Base-by-base conservation (phyloP, 2,329 filamentous ascomycete species). In the Alternaria sp. region DNA sequence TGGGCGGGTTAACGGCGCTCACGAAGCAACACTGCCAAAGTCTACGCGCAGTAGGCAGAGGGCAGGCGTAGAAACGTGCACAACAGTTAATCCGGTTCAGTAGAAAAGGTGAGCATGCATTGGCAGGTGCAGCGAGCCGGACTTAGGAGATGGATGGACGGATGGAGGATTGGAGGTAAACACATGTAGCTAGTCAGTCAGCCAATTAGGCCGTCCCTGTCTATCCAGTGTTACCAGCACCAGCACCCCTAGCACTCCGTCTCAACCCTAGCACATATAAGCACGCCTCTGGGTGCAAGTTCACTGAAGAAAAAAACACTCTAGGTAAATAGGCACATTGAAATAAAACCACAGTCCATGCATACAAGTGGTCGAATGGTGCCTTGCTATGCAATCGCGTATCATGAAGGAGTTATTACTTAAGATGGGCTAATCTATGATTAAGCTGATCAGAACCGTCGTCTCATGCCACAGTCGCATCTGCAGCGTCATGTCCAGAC, bases 191-290 rank as follows among this genome's bases (percentile, higher is more conserved):
- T 74, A 77, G 72, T 71, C 69, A 69, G 71, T 70, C 67, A 71
- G 64, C 74, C 74, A 76, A 78, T 76, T 72, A 75, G 72, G 69
- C 75, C 70, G 71, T 67, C 54, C 67, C 71, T 68, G 68, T 75
- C 69, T 69, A 54, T 59, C 64, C 66, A 69, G 71, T 74, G 62
- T 71, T 60, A 74, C 74, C 65, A 75, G 70, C 68, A 68, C 69
- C 68, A 75, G 72, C 68, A 68, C 68, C 16, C 70, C 69, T 73
- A 64, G 62, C 70, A 74, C 72, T 72, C 69, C 69, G 62, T 62
- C 49, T 57, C 40, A 22, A 41, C 36, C 41, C 34, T 20, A 34
- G 14, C 50, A 27, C 32, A 22, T 28, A 28, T 45, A 16, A 45
- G 32, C 46, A 34, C 20, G 20, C 7, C 30, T 36, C 34, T 25